A percentile compares a stretch with the other conserved stretches of the same genome.
These are phyloP conservation scores for Populus euphratica DNA, from an alignment of 345 rosid species.

Conservation along the genomic window DNA sequence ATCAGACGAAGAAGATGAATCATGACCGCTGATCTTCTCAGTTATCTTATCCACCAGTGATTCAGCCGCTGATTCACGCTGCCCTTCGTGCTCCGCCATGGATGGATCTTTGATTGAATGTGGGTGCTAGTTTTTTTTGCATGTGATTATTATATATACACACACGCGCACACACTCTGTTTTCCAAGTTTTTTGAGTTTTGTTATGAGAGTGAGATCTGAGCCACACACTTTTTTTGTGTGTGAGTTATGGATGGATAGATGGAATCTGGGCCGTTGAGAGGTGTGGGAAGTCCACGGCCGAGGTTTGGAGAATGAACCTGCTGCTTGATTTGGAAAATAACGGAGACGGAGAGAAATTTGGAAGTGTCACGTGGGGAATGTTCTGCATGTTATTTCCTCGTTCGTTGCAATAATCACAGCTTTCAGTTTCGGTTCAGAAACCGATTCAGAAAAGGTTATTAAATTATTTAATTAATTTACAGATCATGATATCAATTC, in stretches of 20 bases:
- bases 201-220: too few relatives aligned
- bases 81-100: constrained; percentile 42
- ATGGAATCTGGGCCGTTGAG: constrained; percentile 29
- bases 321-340: constrained; percentile 14
- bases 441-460: too few relatives aligned
- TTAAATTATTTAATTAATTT: too few relatives aligned
- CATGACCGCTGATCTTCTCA: constrained; percentile 44
- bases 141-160: too few relatives aligned
- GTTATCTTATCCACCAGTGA: constrained; percentile 52
- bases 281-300: constrained; percentile 18
- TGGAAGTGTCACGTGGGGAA: background rate
- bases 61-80: constrained; percentile 21
- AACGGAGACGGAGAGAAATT: constrained; percentile 6
- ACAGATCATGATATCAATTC: too few relatives aligned
- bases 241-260: background rate
- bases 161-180: background rate
- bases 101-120: background rate
- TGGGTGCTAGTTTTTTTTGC: too few relatives aligned
- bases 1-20: constrained; percentile 57
- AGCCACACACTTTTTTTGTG: background rate
- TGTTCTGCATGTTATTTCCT: background rate
- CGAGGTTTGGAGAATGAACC: constrained; percentile 17
- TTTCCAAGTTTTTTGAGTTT: background rate
- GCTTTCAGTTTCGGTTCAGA: too few relatives aligned
- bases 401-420: background rate